Conservation (phyloP, 2,329 filamentous ascomycete genomes). For the Falciphora oryzae region DNA sequence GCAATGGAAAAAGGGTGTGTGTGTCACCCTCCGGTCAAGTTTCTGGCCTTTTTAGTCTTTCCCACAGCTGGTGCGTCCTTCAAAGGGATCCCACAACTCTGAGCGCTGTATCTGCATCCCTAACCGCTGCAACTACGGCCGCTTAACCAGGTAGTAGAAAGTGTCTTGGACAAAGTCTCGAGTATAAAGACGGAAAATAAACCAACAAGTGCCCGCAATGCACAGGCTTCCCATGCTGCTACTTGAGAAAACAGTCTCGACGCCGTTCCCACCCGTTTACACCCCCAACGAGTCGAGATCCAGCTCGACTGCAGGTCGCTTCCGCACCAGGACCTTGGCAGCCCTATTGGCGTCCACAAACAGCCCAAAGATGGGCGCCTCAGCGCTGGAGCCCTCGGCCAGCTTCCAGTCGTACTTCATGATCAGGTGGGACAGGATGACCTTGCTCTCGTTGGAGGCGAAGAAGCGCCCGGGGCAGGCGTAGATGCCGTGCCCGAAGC, state of each 20-base stretch:
- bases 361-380: constrained; percentile 1
- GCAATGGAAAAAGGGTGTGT: too few relatives aligned
- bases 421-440: constrained; percentile 9
- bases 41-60: too few relatives aligned
- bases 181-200: not conserved
- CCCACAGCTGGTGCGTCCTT: too few relatives aligned
- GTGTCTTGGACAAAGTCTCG: constrained; percentile 15
- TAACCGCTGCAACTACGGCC: too few relatives aligned
- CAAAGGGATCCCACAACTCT: too few relatives aligned
- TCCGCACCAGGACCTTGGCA: constrained; percentile 5
- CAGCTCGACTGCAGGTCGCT: not conserved
- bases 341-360: constrained; percentile 1
- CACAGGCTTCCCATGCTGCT: not conserved
- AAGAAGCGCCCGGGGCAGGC: constrained; percentile 11
- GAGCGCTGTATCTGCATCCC: too few relatives aligned
- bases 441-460: constrained; percentile 7
- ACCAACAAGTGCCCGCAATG: not conserved
- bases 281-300: constrained; percentile 1
- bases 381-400: constrained; percentile 8
- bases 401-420: constrained; percentile 9
- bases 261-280: not conserved
- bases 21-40: too few relatives aligned
- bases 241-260: not conserved
- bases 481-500: constrained; percentile 10
- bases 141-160: too few relatives aligned